Evolutionary conservation across 2,329 filamentous ascomycete genomes (phyloP).

Genomic region (Trichoderma asperellum): DNA sequence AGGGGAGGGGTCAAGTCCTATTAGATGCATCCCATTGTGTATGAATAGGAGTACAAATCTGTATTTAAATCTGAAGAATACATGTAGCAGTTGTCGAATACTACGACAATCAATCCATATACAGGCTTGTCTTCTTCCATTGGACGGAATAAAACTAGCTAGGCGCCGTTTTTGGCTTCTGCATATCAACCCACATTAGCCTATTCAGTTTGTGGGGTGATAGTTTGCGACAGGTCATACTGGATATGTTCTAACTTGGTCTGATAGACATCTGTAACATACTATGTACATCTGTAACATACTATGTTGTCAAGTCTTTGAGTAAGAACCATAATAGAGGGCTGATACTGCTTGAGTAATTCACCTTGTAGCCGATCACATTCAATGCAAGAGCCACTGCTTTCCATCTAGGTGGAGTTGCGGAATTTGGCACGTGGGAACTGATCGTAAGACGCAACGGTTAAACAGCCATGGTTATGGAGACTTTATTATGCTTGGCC

Average conservation of each 20-base stretch:
- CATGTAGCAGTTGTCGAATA: not conserved
- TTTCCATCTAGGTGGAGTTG: not conserved
- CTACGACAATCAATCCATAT: not conserved
- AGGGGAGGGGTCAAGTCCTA: too few species aligned
- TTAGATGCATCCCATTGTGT: too few species aligned
- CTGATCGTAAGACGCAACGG: not conserved
- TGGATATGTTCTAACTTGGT: not conserved
- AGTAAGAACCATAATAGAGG: too few species aligned
- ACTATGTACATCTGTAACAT: too few species aligned
- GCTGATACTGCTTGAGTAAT: not conserved
- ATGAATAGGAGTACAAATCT: not conserved
- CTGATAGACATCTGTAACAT: not conserved
- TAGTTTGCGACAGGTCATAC: not conserved
- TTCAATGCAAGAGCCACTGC: not conserved
- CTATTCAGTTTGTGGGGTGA: not conserved
- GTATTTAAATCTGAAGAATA: not conserved
- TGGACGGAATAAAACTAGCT: not conserved
- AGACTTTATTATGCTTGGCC: not conserved
- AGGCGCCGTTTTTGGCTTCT: not conserved
- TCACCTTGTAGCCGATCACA: not conserved
- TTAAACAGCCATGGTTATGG: not conserved
- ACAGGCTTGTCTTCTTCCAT: not conserved
- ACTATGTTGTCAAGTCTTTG: not conserved
- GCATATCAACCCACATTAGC: not conserved
- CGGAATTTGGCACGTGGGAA: not conserved